Conservation (phyloP, 2,329 filamentous ascomycete genomes). For the Delphinella strobiligena region DNA sequence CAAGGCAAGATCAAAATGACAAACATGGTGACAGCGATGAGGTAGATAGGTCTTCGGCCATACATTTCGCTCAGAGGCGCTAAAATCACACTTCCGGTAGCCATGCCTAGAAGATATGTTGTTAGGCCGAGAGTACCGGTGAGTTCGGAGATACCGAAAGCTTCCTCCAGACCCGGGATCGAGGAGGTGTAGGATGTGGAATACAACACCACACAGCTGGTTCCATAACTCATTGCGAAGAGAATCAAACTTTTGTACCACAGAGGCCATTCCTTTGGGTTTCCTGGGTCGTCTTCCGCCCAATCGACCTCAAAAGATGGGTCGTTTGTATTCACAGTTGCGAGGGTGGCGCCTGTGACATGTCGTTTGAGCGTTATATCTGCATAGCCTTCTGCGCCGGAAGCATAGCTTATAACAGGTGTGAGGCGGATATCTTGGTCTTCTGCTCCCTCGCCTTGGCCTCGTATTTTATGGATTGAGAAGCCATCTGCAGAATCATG, state of each 20-base stretch:
- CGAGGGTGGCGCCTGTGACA: conserved; percentile 2
- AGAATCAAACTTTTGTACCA: conserved; percentile 45
- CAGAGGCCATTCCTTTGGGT: conserved; percentile 58
- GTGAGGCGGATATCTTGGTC: conserved; percentile 2
- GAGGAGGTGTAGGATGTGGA: conserved; percentile 69
- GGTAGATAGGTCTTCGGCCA: conserved; percentile 55
- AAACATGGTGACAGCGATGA: conserved; percentile 53
- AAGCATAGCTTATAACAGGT: conserved; percentile 7
- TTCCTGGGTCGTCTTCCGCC: conserved; percentile 47
- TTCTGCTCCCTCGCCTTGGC: too few species aligned
- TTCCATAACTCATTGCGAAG: conserved; percentile 44
- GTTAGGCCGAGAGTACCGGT: conserved; percentile 66
- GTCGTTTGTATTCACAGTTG: conserved; percentile 22
- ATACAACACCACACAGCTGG: conserved; percentile 49
- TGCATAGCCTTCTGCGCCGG: conserved; percentile 6
- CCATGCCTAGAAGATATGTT: conserved; percentile 64
- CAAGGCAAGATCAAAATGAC: conserved; percentile 59
- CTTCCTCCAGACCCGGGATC: conserved; percentile 53
- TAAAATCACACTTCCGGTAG: conserved; percentile 56
- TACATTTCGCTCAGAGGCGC: conserved; percentile 64
- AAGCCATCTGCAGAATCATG: conserved; percentile 1
- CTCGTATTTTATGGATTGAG: conserved; percentile 3
- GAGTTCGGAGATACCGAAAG: conserved; percentile 50
- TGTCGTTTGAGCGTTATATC: conserved; percentile 8
- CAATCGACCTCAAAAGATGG: conserved; percentile 65